Evolutionary conservation across 352 stramenopile genomes (phyloP).

Genomic region (Thraustochytrium striatum): DNA sequence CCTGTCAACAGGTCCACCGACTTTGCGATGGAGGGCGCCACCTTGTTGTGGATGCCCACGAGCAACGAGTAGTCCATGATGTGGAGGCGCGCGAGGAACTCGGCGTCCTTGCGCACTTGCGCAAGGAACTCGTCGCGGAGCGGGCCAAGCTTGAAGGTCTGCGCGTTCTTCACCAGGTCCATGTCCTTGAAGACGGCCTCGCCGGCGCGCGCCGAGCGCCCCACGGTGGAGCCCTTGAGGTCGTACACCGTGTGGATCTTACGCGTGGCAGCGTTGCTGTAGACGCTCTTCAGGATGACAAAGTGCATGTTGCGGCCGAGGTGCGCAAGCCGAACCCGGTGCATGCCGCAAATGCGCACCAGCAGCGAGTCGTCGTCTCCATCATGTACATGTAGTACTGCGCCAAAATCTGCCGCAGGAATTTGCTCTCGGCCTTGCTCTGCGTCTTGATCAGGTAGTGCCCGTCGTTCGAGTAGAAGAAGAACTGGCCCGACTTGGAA

Average conservation of each 20-base stretch:
- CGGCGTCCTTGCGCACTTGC: constrained; percentile 70
- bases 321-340: constrained; percentile 95
- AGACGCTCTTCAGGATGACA: constrained; percentile 94
- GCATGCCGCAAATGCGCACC: constrained; percentile 94
- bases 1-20: constrained; percentile 26
- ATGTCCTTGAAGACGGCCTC: constrained; percentile 77
- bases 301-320: constrained; percentile 85
- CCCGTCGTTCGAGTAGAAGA: constrained; percentile 97
- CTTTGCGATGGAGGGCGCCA: not conserved
- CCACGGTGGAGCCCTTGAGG: constrained; percentile 80
- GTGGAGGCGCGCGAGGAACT: constrained; percentile 83
- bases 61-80: constrained; percentile 92
- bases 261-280: constrained; percentile 76
- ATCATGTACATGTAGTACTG: constrained; percentile 96
- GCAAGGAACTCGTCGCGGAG: constrained; percentile 71
- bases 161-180: constrained; percentile 75
- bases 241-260: constrained; percentile 84
- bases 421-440: constrained; percentile 97
- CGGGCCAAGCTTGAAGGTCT: constrained; percentile 74
- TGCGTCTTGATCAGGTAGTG: constrained; percentile 99
- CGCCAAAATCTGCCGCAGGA: constrained; percentile 90
- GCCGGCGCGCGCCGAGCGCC: constrained; percentile 62
- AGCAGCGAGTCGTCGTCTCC: constrained; percentile 93
- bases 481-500: constrained; percentile 96
- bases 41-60: constrained; percentile 79